Evolutionary conservation across 768 basidiomycete species (phyloP).

Genomic region (Suillus weaverae): DNA sequence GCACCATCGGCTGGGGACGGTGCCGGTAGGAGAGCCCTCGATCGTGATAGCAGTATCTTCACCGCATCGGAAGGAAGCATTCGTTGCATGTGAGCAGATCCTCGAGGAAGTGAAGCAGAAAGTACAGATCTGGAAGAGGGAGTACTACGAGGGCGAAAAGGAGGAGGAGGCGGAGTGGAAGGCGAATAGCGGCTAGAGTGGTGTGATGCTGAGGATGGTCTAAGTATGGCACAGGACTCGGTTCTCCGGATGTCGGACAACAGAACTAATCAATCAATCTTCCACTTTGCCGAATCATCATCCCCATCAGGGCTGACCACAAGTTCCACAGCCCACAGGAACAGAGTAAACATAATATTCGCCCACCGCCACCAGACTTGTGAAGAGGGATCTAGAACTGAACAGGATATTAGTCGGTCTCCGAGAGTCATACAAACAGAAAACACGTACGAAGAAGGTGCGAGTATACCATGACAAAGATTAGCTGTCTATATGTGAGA

Average conservation of each 20-base stretch:
- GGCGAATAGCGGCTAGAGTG: conserved; percentile 41
- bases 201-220: neutral
- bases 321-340: conserved; percentile 82
- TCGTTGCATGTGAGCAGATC: conserved; percentile 75
- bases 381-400: conserved; percentile 86
- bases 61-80: conserved; percentile 81
- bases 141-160: conserved; percentile 73
- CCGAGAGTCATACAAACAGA: neutral
- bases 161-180: conserved; percentile 72
- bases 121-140: conserved; percentile 91
- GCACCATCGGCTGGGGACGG: conserved; percentile 75
- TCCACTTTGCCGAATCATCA: conserved; percentile 68
- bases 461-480: conserved; percentile 86
- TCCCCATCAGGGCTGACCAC: conserved; percentile 79
- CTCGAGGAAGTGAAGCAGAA: conserved; percentile 84
- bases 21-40: conserved; percentile 77
- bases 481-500: conserved; percentile 79
- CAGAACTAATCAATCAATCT: conserved; percentile 61
- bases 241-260: conserved; percentile 9
- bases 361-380: conserved; percentile 95
- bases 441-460: conserved; percentile 70
- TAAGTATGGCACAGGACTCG: conserved; percentile 1
- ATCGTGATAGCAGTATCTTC: conserved; percentile 86
- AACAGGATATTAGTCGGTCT: conserved; percentile 7
- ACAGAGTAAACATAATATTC: conserved; percentile 83